Base-by-base conservation (phyloP, 148 eudicot species). In the Mesembryanthemum crystallinum region DNA sequence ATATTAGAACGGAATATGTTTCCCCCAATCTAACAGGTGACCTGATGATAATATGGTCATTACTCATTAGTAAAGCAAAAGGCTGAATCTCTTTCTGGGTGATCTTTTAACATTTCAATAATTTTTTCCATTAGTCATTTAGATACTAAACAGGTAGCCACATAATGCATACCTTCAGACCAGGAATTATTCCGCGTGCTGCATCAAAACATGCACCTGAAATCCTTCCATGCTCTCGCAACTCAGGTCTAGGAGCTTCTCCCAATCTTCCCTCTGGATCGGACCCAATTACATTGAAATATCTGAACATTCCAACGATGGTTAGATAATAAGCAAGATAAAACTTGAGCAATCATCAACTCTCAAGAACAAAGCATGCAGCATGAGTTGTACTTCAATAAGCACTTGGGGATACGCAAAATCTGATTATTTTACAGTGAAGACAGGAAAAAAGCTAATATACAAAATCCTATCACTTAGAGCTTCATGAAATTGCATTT, bases 171-270 rank as follows among this genome's bases (percentile, higher is more conserved):
- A 94, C 98, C 92, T 92, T 89, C 39, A 95, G 87, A 25, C 96
- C 97, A 8, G 87, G 81, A 67, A 65, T 90, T 76, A 95, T 90
- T 33, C 94, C 94, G 25, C 94, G 98, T 83, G 98, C 98, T 30
- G 98, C 98, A 87, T 95, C 97, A 80, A 92, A 95, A 80, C 98
- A 92, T 39, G 98, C 98, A 76, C 97, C 98, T 42, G 98, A 95
- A 72, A 92, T 92, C 25, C 98, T 86, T 24, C 98, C 97, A 82
- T 92, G 98, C 65, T 85, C 94, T 42, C 97, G 92, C 69, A 92
- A 72, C 81, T 95, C 98, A 17, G 97, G 94, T 67, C 91, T 91
- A 35, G 98, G 98, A 84, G 98, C 98, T 86, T 95, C 98, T 74
- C 98, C 97, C 73, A 95, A 82, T 77, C 97, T 85, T 67, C 97